Evolutionary conservation across 345 rosid genomes (phyloP), one percentile per base, ranked within the genome.

Genomic region (Psidium friedrichsthalianum): DNA sequence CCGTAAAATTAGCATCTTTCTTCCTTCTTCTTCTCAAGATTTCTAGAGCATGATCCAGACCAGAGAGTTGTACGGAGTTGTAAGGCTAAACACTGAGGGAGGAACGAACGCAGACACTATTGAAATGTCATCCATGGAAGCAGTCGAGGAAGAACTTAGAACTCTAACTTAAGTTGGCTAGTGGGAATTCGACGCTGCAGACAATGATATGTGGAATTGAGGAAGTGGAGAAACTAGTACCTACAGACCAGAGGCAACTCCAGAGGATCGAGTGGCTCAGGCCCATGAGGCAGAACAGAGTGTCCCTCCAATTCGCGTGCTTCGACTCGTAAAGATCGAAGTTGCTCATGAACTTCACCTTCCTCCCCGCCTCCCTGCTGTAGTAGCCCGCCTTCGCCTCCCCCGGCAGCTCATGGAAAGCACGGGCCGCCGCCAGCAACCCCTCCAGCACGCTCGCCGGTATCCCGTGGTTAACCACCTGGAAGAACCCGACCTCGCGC

Each of bases 331-430:
- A 86, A 82, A 86, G 85, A 86, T 86, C 85, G 53, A 83, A 86
- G 85, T 86, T 83, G 53, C 88, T 83, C 55, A 51, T 89, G 83
- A 89, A 94, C 95, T 78, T 86, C 74, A 90, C 90, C 76, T 54
- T 82, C 84, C 85, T 84, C 82, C 53, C 58, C 83, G 2, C 18
- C 5, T 87, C 89, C 86, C 92, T 61, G 24, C 82, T 82, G 83
- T 90, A 90, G 78, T 86, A 88, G 24, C 83, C 57, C 54, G 6
- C 51, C 82, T 87, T 90, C 74, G 42, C 84, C 59, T 90, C 91
- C 57, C 53, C n/a, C 27, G 84, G 88, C 11, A 88, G 89, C 89
- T 90, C 89, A 83, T 90, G 89, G 80, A 88, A 84, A 36, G 83
- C 86, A 55, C 89, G 84, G 11, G 59, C 84, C 51, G 87, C 89